Percentiles rank a stretch among this genome's conserved stretches.
Evolutionary conservation across 768 basidiomycete genomes (phyloP).

Genomic region (Pleurotus cornucopiae): DNA sequence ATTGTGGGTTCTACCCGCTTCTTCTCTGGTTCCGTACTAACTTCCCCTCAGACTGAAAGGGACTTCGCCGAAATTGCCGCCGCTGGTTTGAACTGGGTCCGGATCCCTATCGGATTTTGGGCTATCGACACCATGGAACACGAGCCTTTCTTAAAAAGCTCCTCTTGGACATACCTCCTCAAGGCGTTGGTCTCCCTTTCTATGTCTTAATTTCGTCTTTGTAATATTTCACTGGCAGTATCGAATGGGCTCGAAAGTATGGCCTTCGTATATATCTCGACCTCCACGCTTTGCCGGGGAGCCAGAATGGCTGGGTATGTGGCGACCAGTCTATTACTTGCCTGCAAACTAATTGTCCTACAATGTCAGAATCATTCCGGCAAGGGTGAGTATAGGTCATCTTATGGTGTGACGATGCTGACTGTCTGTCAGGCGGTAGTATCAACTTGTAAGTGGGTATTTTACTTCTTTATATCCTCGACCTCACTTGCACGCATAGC

Average conservation of each 20-base stretch:
- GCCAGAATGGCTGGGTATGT: constrained; percentile 78
- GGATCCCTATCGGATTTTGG: constrained; percentile 87
- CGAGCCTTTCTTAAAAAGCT: constrained; percentile 80
- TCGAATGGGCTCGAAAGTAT: constrained; percentile 91
- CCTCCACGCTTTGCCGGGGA: constrained; percentile 66
- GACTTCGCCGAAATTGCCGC: constrained; percentile 72
- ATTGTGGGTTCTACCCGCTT: constrained; percentile 45
- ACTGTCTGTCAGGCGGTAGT: constrained; percentile 35
- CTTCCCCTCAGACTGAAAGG: constrained; percentile 50
- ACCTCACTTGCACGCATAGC: constrained; percentile 18
- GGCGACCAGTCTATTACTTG: background rate
- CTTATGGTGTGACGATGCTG: constrained; percentile 11
- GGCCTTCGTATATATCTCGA: constrained; percentile 87
- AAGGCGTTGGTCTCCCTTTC: constrained; percentile 29
- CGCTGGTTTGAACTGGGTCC: constrained; percentile 84
- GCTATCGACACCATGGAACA: constrained; percentile 70
- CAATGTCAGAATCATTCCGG: constrained; percentile 48
- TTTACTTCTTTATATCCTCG: constrained; percentile 4
- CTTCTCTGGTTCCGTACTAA: background rate
- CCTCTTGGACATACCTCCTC: constrained; percentile 65
- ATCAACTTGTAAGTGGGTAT: constrained; percentile 52
- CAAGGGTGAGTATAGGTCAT: constrained; percentile 23
- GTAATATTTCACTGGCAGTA: constrained; percentile 18
- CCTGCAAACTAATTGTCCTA: background rate
- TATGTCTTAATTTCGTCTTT: no score